phyloP scores from a whole-genome alignment of 345 rosid species.

The Viola odorata region DNA sequence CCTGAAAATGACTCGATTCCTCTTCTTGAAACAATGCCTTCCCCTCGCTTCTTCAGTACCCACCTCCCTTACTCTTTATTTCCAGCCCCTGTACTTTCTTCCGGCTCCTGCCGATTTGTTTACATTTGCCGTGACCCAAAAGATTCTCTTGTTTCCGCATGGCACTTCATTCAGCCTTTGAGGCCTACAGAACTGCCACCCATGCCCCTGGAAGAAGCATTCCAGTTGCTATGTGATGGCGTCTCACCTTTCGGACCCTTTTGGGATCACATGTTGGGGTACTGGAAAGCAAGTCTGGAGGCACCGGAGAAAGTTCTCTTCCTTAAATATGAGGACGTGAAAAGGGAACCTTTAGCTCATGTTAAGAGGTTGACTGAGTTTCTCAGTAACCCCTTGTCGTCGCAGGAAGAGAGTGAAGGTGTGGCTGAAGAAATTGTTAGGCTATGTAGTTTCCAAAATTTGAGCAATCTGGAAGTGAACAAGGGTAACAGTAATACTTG shows the following conservation, averaged over 20 bases:
- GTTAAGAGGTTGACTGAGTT: conserved; percentile 39
- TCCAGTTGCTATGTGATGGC: conserved; percentile 44
- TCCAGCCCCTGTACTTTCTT: conserved; percentile 28
- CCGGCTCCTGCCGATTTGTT: conserved; percentile 39
- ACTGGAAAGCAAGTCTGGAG: conserved; percentile 51
- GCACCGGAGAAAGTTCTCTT: conserved; percentile 33
- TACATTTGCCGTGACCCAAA: conserved; percentile 56
- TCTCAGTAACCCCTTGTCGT: conserved; percentile 40
- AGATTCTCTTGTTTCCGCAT: conserved; percentile 48
- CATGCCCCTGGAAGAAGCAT: conserved; percentile 29
- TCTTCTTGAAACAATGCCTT: conserved; percentile 20
- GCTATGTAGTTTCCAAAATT: conserved; percentile 41
- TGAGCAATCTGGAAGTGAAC: conserved; percentile 50
- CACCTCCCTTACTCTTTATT: conserved; percentile 33
- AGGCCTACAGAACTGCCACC: conserved; percentile 19
- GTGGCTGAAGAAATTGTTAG: conserved; percentile 34
- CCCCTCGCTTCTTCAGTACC: conserved; percentile 43
- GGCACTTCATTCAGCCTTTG: conserved; percentile 49
- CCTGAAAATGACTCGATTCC: conserved; percentile 11
- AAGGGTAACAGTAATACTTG: conserved; percentile 18
- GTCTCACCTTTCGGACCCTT: conserved; percentile 43
- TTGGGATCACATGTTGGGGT: conserved; percentile 54
- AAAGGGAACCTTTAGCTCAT: conserved; percentile 25
- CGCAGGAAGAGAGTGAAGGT: conserved; percentile 34
- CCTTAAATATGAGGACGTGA: conserved; percentile 46